Conservation (phyloP, 2,329 filamentous ascomycete species). For the Fusarium sarcochroum region DNA sequence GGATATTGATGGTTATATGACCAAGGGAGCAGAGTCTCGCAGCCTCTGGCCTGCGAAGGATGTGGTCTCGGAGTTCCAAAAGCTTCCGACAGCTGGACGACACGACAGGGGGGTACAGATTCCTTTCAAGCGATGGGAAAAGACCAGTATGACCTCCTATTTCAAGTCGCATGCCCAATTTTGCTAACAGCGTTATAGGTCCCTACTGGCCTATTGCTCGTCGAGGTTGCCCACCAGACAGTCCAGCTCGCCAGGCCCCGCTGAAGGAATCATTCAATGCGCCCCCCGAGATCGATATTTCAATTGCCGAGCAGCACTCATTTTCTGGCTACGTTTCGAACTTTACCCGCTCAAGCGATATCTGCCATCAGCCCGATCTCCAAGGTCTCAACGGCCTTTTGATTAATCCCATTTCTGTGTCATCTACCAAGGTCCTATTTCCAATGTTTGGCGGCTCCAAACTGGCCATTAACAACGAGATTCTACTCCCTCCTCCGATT, state of each 20-base stretch:
- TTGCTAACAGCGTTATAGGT: slow-evolving; percentile 51
- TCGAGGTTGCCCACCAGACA: slow-evolving; percentile 74
- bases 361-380: slow-evolving; percentile 76
- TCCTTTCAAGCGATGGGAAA: slow-evolving; percentile 64
- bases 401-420: slow-evolving; percentile 70
- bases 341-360: slow-evolving; percentile 70
- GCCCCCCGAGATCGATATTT: slow-evolving; percentile 61
- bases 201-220: slow-evolving; percentile 71
- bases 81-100: slow-evolving; percentile 57
- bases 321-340: slow-evolving; percentile 73
- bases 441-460: slow-evolving; percentile 80
- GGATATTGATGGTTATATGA: slow-evolving; percentile 68
- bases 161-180: neutral
- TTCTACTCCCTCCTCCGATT: slow-evolving; percentile 77
- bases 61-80: slow-evolving; percentile 61
- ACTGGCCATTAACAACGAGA: slow-evolving; percentile 77
- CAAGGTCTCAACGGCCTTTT: slow-evolving; percentile 75
- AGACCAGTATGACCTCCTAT: slow-evolving; percentile 58
- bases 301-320: slow-evolving; percentile 63
- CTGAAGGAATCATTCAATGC: slow-evolving; percentile 61
- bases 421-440: slow-evolving; percentile 69
- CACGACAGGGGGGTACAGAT: slow-evolving; percentile 53
- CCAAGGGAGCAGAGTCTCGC: slow-evolving; percentile 64
- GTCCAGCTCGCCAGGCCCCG: slow-evolving; percentile 67
- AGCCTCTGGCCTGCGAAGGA: slow-evolving; percentile 60